These are phyloP conservation scores for Vaccinium myrtillus DNA, from an alignment of 148 eudicot genomes.

Conservation along the genomic window DNA sequence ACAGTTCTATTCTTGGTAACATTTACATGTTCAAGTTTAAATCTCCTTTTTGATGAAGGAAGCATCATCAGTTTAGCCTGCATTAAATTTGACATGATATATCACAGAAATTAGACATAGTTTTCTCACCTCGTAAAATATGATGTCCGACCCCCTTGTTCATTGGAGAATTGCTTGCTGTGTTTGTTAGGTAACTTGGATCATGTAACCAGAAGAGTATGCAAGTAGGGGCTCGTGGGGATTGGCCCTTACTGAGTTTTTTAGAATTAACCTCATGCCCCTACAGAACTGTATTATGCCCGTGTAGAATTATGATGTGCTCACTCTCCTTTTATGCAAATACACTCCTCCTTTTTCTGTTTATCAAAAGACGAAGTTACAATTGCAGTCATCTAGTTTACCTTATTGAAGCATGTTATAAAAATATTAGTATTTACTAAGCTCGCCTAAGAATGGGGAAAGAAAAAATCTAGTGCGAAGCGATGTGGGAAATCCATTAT, in stretches of 20 bases:
- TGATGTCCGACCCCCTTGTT: constrained; percentile 10
- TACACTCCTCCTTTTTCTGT: neutral
- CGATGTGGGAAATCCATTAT: neutral
- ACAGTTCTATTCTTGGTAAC: constrained; percentile 84
- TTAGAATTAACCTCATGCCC: neutral
- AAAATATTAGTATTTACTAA: no score
- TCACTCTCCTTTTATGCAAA: neutral
- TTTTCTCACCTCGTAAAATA: neutral
- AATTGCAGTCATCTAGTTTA: neutral
- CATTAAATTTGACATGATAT: neutral
- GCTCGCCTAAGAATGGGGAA: no score
- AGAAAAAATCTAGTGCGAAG: neutral
- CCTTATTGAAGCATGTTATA: no score
- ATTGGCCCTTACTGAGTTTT: neutral
- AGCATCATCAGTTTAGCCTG: neutral
- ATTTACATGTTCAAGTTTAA: neutral
- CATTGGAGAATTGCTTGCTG: neutral
- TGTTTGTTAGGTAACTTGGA: neutral
- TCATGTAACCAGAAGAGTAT: neutral
- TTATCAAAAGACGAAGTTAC: neutral
- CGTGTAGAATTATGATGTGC: neutral
- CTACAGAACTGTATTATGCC: neutral
- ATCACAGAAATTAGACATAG: neutral
- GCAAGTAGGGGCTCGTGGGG: constrained; percentile 5
- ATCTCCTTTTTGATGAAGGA: neutral